A percentile compares a stretch with the other conserved stretches of the same genome.
phyloP scores from a whole-genome alignment of 2,329 filamentous ascomycete species.

The Colletotrichum viniferum region DNA sequence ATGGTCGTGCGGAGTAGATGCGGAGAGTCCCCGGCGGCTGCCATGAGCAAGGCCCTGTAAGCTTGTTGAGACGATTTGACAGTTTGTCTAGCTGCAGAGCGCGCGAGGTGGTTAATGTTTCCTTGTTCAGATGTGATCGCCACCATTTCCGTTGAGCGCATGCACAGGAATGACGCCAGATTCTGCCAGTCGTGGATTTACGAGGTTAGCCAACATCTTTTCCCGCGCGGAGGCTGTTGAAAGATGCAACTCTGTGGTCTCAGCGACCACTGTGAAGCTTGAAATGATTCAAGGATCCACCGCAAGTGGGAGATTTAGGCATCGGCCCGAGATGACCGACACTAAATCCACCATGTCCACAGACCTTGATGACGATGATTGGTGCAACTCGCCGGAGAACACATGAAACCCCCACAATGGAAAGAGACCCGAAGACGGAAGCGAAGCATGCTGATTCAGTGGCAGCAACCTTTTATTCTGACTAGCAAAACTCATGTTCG shows the following conservation, averaged over 20 bases:
- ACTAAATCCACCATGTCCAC: not conserved
- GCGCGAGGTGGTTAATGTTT: not conserved
- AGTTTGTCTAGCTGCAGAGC: not conserved
- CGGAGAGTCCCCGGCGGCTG: not conserved
- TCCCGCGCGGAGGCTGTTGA: not conserved
- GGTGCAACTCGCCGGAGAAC: not conserved
- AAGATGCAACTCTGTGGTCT: not conserved
- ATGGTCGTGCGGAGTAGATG: not conserved
- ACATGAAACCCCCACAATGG: not conserved
- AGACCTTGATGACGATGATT: not conserved
- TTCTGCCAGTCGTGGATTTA: not conserved
- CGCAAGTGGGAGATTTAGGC: not conserved
- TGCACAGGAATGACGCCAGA: not conserved
- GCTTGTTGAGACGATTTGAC: not conserved
- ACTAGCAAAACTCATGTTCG: not conserved
- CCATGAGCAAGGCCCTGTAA: not conserved
- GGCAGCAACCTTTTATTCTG: not conserved
- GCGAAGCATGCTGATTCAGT: not conserved
- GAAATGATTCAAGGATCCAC: not conserved
- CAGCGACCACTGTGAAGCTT: not conserved
- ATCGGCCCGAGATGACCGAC: not conserved
- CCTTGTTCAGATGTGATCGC: not conserved
- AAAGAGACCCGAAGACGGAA: not conserved
- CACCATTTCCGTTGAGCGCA: not conserved
- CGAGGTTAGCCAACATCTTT: not conserved